Evolutionary conservation across 768 basidiomycete species (phyloP).

Genomic region (Termitomyces sp.): DNA sequence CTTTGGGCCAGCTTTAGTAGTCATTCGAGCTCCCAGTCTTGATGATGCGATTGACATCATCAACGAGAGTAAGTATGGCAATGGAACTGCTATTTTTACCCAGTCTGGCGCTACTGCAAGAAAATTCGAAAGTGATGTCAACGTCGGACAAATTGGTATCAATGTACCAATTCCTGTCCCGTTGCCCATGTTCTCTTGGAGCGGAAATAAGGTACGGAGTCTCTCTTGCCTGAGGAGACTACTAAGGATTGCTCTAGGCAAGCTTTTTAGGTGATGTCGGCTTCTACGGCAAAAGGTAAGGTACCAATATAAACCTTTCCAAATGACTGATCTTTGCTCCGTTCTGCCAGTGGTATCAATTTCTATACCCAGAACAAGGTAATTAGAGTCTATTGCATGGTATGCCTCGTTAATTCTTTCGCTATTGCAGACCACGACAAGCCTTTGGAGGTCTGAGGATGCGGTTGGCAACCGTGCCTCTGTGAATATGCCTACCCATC

Average conservation of each 20-base stretch:
- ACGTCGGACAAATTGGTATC: constrained; percentile 91
- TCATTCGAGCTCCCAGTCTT: constrained; percentile 74
- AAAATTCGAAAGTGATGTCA: constrained; percentile 83
- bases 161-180: constrained; percentile 94
- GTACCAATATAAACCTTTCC: constrained; percentile 1
- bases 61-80: constrained; percentile 88
- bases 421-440: constrained; percentile 70
- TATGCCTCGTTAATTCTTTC: constrained; percentile 1
- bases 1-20: constrained; percentile 85
- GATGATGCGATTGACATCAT: constrained; percentile 89
- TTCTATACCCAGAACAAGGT: constrained; percentile 97
- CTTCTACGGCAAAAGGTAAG: constrained; percentile 85
- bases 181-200: constrained; percentile 91
- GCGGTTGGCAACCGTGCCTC: constrained; percentile 75
- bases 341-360: constrained; percentile 63
- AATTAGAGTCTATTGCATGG: neutral
- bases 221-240: neutral
- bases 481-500: constrained; percentile 82
- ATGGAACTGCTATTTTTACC: constrained; percentile 94
- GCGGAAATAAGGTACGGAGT: constrained; percentile 72
- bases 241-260: constrained; percentile 28
- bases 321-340: neutral
- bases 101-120: constrained; percentile 94
- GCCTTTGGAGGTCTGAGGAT: constrained; percentile 88
- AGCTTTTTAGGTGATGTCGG: constrained; percentile 82